Evolutionary conservation across 1,284 basidiomycete genomes (phyloP).

Genomic region (Trichosporon sp.): DNA sequence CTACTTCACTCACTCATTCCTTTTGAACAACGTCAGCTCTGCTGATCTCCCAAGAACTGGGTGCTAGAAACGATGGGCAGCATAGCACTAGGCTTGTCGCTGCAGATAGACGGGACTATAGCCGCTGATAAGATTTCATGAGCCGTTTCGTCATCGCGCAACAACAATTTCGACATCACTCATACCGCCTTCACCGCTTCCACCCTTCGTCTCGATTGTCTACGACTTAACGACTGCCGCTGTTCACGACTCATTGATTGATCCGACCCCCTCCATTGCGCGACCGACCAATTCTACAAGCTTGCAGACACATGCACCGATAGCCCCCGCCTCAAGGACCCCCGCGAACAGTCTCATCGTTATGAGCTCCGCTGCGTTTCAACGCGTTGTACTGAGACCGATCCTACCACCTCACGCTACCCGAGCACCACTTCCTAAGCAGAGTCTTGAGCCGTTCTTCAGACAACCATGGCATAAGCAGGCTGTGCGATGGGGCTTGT

Average conservation of each 20-base stretch:
- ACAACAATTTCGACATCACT: neutral
- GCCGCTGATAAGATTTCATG: slow-evolving; percentile 12
- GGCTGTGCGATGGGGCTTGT: slow-evolving; percentile 73
- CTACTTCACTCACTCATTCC: too few relatives aligned
- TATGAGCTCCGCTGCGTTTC: neutral
- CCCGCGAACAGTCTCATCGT: too few relatives aligned
- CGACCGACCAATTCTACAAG: too few relatives aligned
- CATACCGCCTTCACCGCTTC: neutral
- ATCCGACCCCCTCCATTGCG: too few relatives aligned
- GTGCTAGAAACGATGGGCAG: neutral
- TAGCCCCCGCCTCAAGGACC: neutral
- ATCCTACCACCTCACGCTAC: neutral
- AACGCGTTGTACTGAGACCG: neutral
- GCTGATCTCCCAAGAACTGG: neutral
- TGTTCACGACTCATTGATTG: too few relatives aligned
- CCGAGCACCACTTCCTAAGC: neutral
- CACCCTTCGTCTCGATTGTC: neutral
- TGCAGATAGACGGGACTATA: neutral
- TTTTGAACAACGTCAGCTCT: neutral
- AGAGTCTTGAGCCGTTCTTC: slow-evolving; percentile 63
- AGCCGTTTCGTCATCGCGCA: neutral
- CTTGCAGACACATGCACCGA: neutral
- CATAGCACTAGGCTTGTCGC: too few relatives aligned
- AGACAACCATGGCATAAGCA: slow-evolving; percentile 69
- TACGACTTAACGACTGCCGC: too few relatives aligned